Evolutionary conservation across 257 asterid genomes (phyloP).

Genomic region (Gentiana dahurica): DNA sequence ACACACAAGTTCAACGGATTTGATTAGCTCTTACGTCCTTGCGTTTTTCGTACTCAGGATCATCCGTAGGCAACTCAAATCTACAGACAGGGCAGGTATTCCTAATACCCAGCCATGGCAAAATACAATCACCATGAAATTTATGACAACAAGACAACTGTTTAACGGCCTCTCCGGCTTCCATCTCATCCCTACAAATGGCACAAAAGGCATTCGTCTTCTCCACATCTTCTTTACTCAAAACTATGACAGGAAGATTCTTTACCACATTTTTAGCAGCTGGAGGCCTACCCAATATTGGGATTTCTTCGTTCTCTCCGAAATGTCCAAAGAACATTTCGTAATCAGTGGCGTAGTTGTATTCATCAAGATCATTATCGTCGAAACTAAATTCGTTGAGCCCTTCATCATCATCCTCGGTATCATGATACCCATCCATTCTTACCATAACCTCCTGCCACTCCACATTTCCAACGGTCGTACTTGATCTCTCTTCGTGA

Average conservation of each 20-base stretch:
- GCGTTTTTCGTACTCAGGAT: conserved; percentile 39
- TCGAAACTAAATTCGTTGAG: conserved; percentile 9
- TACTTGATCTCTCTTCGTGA: conserved; percentile 14
- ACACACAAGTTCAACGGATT: conserved; percentile 16
- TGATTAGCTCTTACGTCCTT: conserved; percentile 18
- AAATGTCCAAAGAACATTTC: conserved; percentile 25
- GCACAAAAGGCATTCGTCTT: conserved; percentile 28
- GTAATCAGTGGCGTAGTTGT: conserved; percentile 22
- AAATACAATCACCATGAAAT: conserved; percentile 46
- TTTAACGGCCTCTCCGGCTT: conserved; percentile 29
- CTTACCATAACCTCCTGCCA: conserved; percentile 31
- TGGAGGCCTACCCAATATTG: conserved; percentile 22
- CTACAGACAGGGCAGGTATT: conserved; percentile 68
- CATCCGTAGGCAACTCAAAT: conserved; percentile 58
- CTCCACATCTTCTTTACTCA: conserved; percentile 18
- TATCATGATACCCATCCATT: conserved; percentile 16
- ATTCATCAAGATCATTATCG: conserved; percentile 18
- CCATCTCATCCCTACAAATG: conserved; percentile 50
- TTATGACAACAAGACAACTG: conserved; percentile 48
- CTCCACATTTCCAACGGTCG: conserved; percentile 13
- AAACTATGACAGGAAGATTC: conserved; percentile 21
- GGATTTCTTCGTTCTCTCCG: conserved; percentile 13
- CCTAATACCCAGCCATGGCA: conserved; percentile 52
- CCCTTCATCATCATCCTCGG: conserved; percentile 12
- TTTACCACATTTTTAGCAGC: conserved; percentile 21